A percentile compares a stretch with the other conserved stretches of the same genome.
Conservation (phyloP, 2,329 filamentous ascomycete species). For the Ophiostoma angusticollis region DNA sequence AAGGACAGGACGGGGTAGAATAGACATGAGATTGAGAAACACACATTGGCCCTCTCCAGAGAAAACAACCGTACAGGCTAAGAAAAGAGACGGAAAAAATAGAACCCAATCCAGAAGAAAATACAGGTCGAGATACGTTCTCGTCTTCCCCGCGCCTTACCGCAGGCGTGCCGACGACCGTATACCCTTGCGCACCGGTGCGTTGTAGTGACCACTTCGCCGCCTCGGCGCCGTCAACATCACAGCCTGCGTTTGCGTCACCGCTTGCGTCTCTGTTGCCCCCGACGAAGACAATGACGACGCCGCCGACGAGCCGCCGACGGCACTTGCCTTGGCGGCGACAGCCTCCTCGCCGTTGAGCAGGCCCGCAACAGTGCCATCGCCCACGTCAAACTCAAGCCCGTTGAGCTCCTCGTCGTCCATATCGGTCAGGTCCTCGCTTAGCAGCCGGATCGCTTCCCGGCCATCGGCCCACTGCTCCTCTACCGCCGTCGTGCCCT, state of each 20-base stretch:
- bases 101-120: neutral
- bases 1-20: too few species aligned
- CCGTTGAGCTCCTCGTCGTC: constrained; percentile 82
- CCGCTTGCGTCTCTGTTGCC: neutral
- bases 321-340: neutral
- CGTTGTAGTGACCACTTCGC: neutral
- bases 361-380: constrained; percentile 32
- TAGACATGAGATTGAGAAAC: too few species aligned
- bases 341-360: constrained; percentile 11
- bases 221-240: constrained; percentile 7
- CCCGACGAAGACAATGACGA: neutral
- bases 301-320: neutral
- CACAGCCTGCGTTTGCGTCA: neutral
- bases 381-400: constrained; percentile 42
- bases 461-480: constrained; percentile 55
- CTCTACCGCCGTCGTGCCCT: constrained; percentile 67
- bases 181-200: constrained; percentile 20
- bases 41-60: too few species aligned
- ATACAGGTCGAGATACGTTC: neutral
- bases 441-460: constrained; percentile 54
- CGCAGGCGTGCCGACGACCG: constrained; percentile 21
- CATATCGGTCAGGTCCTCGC: constrained; percentile 81
- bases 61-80: too few species aligned
- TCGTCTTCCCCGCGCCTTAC: too few species aligned
- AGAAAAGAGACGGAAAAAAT: neutral